Evolutionary conservation across 2,329 filamentous ascomycete species (phyloP).

Genomic region (Diplocarpon rosae): DNA sequence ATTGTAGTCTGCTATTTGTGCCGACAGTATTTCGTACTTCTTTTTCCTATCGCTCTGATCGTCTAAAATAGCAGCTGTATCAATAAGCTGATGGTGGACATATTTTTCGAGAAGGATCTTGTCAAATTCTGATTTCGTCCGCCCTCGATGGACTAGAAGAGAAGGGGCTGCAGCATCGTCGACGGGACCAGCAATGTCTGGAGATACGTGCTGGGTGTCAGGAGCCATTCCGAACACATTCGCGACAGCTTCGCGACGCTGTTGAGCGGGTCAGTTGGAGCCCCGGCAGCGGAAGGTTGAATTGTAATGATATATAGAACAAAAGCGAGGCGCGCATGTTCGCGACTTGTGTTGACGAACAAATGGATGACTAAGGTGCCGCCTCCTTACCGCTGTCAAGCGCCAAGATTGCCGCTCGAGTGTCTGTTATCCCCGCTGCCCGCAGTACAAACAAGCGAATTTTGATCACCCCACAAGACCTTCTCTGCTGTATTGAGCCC

Average conservation of each 20-base stretch:
- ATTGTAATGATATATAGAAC: neutral
- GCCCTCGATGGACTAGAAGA: conserved; percentile 20
- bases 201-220: conserved; percentile 21
- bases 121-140: conserved; percentile 27
- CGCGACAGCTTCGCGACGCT: conserved; percentile 18
- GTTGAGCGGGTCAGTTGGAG: neutral
- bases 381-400: too few species aligned
- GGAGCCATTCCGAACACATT: conserved; percentile 27
- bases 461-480: neutral
- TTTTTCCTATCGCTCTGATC: conserved; percentile 40
- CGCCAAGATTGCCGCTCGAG: too few species aligned
- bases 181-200: conserved; percentile 11
- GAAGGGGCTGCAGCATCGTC: conserved; percentile 12
- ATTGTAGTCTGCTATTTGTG: conserved; percentile 61
- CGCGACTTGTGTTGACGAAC: too few species aligned
- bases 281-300: conserved; percentile 4
- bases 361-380: too few species aligned
- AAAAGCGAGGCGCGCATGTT: neutral
- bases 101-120: conserved; percentile 51
- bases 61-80: conserved; percentile 41
- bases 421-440: too few species aligned
- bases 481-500: too few species aligned
- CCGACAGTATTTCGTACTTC: conserved; percentile 51
- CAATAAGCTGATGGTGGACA: conserved; percentile 50
- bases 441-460: too few species aligned